Evolutionary conservation across 73 alveolate species (phyloP).

Genomic region (Paramecium pentaurelia): DNA sequence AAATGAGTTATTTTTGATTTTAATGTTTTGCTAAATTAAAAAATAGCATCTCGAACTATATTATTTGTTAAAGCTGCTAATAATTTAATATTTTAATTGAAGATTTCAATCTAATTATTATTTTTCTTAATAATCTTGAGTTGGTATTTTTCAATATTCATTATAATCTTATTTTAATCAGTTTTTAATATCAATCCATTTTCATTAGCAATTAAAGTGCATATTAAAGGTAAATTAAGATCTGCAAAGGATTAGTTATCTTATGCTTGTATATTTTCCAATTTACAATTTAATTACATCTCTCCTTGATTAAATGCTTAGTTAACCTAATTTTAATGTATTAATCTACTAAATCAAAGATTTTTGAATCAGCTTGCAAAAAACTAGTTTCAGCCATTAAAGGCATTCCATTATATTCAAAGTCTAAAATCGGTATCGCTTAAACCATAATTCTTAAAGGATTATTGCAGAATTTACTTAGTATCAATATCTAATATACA

Average conservation of each 20-base stretch:
- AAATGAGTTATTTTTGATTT: not conserved
- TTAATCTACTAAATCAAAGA: not conserved
- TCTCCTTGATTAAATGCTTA: not conserved
- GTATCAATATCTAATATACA: conserved; percentile 18
- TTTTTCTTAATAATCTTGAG: not conserved
- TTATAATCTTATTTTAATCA: not conserved
- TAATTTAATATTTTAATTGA: not conserved
- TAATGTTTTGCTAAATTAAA: not conserved
- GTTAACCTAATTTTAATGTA: not conserved
- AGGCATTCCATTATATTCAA: conserved; percentile 24
- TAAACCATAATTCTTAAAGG: conserved; percentile 12
- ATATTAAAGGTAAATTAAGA: not conserved
- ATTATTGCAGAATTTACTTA: not conserved
- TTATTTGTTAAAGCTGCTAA: not conserved
- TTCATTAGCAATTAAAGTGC: not conserved
- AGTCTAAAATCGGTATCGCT: conserved; percentile 1
- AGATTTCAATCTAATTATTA: not conserved
- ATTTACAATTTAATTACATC: not conserved
- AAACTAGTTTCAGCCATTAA: not conserved
- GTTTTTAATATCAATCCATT: not conserved
- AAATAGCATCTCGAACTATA: not conserved
- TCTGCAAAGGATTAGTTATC: not conserved
- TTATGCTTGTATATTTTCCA: not conserved
- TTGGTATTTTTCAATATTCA: not conserved
- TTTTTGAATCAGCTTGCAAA: not conserved